A percentile compares a stretch with the other conserved stretches of the same genome.
These are phyloP conservation scores for Neonectria faginata DNA, from an alignment of 2,329 filamentous ascomycete genomes.

Conservation along the genomic window DNA sequence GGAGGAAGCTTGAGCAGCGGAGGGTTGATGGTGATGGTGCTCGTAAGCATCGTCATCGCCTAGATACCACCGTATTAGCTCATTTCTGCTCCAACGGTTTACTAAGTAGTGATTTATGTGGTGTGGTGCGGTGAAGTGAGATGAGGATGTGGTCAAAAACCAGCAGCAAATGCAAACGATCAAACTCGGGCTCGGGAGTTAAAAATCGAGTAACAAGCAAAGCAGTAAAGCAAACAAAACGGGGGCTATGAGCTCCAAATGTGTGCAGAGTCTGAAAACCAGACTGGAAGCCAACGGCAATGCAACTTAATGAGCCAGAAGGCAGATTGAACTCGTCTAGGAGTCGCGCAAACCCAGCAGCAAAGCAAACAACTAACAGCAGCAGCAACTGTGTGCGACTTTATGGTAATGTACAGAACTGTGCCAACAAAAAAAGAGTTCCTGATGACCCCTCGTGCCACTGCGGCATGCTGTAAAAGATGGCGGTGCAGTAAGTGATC, in stretches of 20 bases:
- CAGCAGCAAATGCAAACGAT: slow-evolving; percentile 25
- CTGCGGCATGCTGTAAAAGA: slow-evolving; percentile 47
- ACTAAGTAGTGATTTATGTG: slow-evolving; percentile 20
- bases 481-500: slow-evolving; percentile 42
- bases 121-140: slow-evolving; percentile 17
- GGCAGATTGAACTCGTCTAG: slow-evolving; percentile 54
- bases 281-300: slow-evolving; percentile 43
- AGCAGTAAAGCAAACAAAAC: slow-evolving; percentile 37
- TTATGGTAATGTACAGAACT: slow-evolving; percentile 68
- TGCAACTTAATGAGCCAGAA: slow-evolving; percentile 49
- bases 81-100: slow-evolving; percentile 34
- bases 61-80: slow-evolving; percentile 54
- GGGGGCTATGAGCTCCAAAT: slow-evolving; percentile 16
- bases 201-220: slow-evolving; percentile 20
- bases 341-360: slow-evolving; percentile 49
- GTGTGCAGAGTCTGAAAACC: slow-evolving; percentile 32
- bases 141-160: slow-evolving; percentile 19
- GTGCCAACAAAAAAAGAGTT: slow-evolving; percentile 52
- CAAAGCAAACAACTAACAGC: slow-evolving; percentile 51
- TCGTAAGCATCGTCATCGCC: slow-evolving; percentile 73
- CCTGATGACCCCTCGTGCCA: slow-evolving; percentile 54
- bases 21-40: slow-evolving; percentile 75
- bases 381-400: slow-evolving; percentile 60
- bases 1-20: slow-evolving; percentile 63
- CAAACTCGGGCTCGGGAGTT: slow-evolving; percentile 25